Base-by-base conservation (phyloP, 495 filamentous ascomycete genomes). In the Penicillium lividum region DNA sequence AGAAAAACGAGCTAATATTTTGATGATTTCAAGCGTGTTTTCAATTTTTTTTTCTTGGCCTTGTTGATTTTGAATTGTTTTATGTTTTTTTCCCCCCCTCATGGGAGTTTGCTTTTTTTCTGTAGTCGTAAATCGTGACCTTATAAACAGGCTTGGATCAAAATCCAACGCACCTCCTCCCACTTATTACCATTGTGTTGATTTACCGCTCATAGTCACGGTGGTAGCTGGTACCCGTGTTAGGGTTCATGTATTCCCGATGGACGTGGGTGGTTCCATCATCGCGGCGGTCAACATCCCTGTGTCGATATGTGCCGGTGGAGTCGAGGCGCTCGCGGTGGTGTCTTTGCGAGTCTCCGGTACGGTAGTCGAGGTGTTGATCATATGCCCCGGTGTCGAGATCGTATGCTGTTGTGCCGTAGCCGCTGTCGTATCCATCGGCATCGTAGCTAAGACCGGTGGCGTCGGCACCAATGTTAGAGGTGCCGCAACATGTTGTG, bases 371-470 rank as follows among this genome's bases (percentile, higher is more conserved):
- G 28, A 75, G 60, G 27, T 75, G 69, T 53, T 77, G 73, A 48
- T 75, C 73, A 44, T 77, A 77, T 27, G 73, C 66, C 11, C 74
- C 72, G 27, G 59, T 77, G 56, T 54, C 61, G 29, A 73, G 74
- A 30, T 72, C 67, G 10, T 74, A 76, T 27, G 70, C 29, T 29
- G 80, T 79, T 27, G 67, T 68, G 28, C 73, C 75, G 36, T 74
- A 75, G 18, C 74, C 73, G 28, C 62, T 61, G 48, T 66, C 72
- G 47, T 77, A 75, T 13, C 31, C 30, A 16, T 68, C 70, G 34
- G 72, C 70, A 53, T 75, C 71, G 53, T 81, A 77, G 15, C 71
- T 71, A 5, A 69, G 68, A 16, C 68, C 70, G 40, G 72, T 69
- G 7, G 71, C 65, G 9, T 69, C 64, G 25, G 70, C 69, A 22